These are phyloP conservation scores for Candida ipomoeae DNA, from an alignment of 805 yeast genomes.

Conservation along the genomic window DNA sequence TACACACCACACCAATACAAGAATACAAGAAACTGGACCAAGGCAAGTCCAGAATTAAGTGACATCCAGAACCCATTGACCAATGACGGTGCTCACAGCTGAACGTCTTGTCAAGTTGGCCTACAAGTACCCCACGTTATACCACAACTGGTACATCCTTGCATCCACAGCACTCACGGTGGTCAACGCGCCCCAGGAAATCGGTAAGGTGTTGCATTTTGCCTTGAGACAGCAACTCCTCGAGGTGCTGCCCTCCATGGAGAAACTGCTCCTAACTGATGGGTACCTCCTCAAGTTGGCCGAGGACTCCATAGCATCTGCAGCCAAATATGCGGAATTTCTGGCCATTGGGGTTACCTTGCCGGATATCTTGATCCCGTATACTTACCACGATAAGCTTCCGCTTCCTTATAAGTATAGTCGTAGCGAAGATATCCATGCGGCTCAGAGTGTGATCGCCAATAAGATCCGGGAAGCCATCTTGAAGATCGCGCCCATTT, in stretches of 20 bases:
- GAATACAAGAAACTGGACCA: too few relatives aligned
- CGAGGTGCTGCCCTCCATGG: slow-evolving; percentile 23
- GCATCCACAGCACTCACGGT: slow-evolving; percentile 81
- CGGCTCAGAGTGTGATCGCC: slow-evolving; percentile 36
- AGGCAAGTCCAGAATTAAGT: too few relatives aligned
- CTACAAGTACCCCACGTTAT: slow-evolving; percentile 49
- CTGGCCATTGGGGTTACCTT: slow-evolving; percentile 39
- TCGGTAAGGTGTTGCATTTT: slow-evolving; percentile 70
- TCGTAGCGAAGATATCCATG: slow-evolving; percentile 31
- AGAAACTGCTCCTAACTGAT: slow-evolving; percentile 29
- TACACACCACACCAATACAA: too few relatives aligned
- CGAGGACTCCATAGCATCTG: slow-evolving; percentile 36
- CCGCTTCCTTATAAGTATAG: slow-evolving; percentile 35
- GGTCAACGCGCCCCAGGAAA: slow-evolving; percentile 77
- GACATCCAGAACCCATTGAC: neutral
- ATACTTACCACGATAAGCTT: slow-evolving; percentile 33
- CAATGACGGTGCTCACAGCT: slow-evolving; percentile 42
- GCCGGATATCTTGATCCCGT: slow-evolving; percentile 41
- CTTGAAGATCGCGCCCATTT: slow-evolving; percentile 71
- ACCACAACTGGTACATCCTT: slow-evolving; percentile 65
- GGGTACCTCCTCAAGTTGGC: slow-evolving; percentile 32
- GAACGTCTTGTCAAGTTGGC: slow-evolving; percentile 53
- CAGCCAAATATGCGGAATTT: slow-evolving; percentile 36
- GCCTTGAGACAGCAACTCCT: slow-evolving; percentile 48
- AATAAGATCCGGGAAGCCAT: slow-evolving; percentile 70